These are phyloP conservation scores for Corylus heterophylla DNA, from an alignment of 306 rosid genomes.

Conservation along the genomic window DNA sequence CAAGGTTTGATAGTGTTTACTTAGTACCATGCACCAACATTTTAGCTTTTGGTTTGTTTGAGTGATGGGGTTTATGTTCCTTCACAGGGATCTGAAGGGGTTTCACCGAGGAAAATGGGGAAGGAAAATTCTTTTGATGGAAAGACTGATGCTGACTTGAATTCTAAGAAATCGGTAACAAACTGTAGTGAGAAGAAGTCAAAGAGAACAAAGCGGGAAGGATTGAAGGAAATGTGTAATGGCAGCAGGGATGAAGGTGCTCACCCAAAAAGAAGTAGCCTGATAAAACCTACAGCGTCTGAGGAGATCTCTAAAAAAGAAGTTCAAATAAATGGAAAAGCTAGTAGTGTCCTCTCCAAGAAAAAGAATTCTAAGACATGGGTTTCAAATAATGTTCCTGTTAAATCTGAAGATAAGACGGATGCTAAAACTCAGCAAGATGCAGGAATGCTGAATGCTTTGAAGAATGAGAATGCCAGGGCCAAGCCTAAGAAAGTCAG, in stretches of 20 bases:
- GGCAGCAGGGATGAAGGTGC: constrained; percentile 41
- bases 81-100: constrained; percentile 36
- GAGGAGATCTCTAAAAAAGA: constrained; percentile 22
- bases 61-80: background rate
- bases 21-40: background rate
- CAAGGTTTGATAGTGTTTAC: constrained; percentile 31
- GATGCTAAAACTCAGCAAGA: constrained; percentile 11
- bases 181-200: constrained; percentile 19
- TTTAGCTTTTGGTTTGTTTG: background rate
- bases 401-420: constrained; percentile 6
- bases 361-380: constrained; percentile 9
- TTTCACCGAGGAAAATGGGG: constrained; percentile 35
- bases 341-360: constrained; percentile 6
- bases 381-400: constrained; percentile 18
- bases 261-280: constrained; percentile 24
- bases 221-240: constrained; percentile 56
- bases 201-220: constrained; percentile 49
- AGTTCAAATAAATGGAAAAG: constrained; percentile 27
- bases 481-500: constrained; percentile 16
- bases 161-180: constrained; percentile 12
- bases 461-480: constrained; percentile 25
- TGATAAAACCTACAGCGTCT: constrained; percentile 31
- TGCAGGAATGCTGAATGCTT: constrained; percentile 9
- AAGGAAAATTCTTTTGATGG: constrained; percentile 65
- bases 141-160: constrained; percentile 27